These are phyloP conservation scores for Flaveria robusta DNA, from an alignment of 129 eudicot species.

Conservation along the genomic window DNA sequence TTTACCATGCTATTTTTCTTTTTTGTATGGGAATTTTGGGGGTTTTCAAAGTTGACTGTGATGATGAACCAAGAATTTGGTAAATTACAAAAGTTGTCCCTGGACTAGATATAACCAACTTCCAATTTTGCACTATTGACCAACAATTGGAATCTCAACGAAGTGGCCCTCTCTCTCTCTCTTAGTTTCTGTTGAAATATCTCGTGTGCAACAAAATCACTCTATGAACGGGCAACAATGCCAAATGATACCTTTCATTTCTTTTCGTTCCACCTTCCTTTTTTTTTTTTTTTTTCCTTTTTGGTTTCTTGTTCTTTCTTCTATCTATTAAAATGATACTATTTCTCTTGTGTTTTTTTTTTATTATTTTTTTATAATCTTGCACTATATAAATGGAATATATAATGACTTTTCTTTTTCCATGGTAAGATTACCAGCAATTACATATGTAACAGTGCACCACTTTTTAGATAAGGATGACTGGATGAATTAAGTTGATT, in stretches of 20 bases:
- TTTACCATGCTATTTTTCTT: conserved; percentile 3
- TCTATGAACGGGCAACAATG: not conserved
- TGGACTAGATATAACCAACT: not conserved
- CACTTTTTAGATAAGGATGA: not conserved
- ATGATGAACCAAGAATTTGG: conserved; percentile 11
- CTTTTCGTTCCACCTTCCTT: not conserved
- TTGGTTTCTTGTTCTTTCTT: not conserved
- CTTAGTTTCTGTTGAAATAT: not conserved
- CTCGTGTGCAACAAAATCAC: not conserved
- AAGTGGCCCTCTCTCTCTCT: not conserved
- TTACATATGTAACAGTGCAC: not conserved
- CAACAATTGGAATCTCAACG: conserved; percentile 11
- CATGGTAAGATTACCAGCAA: not conserved
- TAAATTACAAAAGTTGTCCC: conserved; percentile 1
- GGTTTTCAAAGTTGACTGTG: not conserved
- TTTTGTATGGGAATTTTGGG: conserved; percentile 16
- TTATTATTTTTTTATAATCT: too few relatives aligned
- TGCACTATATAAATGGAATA: not conserved
- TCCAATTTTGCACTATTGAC: not conserved
- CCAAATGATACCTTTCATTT: conserved; percentile 1
- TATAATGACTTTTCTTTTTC: not conserved
- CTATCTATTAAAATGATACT: not conserved
- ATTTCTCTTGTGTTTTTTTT: not conserved
- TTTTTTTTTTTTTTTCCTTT: not conserved
- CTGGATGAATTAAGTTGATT: not conserved